Evolutionary conservation across 306 rosid species (phyloP).

Genomic region (Mucuna pruriens): DNA sequence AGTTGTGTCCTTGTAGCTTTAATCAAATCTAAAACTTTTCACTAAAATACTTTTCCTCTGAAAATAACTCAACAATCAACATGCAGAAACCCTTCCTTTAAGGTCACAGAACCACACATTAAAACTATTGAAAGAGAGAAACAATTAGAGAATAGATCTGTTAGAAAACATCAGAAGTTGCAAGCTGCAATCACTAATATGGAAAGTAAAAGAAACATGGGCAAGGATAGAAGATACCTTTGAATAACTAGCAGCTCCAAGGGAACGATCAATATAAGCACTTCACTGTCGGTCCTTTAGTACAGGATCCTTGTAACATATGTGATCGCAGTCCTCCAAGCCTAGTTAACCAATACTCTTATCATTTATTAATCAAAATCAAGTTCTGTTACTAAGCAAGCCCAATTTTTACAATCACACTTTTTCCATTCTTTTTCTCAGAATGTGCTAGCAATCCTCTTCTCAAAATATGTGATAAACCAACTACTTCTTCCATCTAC

Average conservation of each 20-base stretch:
- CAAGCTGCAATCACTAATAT: not conserved
- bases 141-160: not conserved
- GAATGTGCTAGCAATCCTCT: not conserved
- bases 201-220: not conserved
- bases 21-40: too few species aligned
- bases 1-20: too few species aligned
- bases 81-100: too few species aligned
- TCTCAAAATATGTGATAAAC: constrained; percentile 12
- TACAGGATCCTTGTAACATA: constrained; percentile 96
- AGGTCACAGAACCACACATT: too few species aligned
- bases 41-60: too few species aligned
- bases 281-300: constrained; percentile 89
- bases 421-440: not conserved
- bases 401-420: not conserved
- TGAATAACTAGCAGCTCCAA: too few species aligned
- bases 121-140: not conserved
- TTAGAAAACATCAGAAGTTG: not conserved
- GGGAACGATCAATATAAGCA: constrained; percentile 94
- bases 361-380: constrained; percentile 27
- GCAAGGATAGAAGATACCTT: constrained; percentile 49
- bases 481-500: not conserved
- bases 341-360: constrained; percentile 49
- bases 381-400: constrained; percentile 7
- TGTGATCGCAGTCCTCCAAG: constrained; percentile 79
- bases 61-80: too few species aligned